These are phyloP conservation scores for Sechiopsis laciniata DNA, from an alignment of 306 rosid genomes.

Conservation along the genomic window DNA sequence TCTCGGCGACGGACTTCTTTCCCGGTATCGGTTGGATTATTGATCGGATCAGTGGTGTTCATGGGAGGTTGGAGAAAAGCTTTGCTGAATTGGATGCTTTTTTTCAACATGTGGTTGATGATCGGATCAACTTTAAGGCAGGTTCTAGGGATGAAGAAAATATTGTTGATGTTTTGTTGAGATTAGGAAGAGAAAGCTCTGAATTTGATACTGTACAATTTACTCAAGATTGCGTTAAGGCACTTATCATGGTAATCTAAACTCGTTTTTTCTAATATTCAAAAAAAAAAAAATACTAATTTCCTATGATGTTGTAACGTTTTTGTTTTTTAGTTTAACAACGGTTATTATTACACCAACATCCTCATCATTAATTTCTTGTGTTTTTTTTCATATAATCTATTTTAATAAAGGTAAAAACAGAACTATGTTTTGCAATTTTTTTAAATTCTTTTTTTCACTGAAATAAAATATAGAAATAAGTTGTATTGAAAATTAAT, in stretches of 20 bases:
- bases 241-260: slow-evolving; percentile 28
- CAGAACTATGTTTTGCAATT: no score
- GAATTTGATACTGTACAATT: slow-evolving; percentile 7
- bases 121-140: slow-evolving; percentile 18
- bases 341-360: no score
- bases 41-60: slow-evolving; percentile 30
- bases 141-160: slow-evolving; percentile 18
- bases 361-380: no score
- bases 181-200: slow-evolving; percentile 5
- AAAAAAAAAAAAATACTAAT: no score
- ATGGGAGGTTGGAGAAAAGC: slow-evolving; percentile 27
- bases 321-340: no score
- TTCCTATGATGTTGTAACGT: no score
- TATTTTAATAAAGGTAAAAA: no score
- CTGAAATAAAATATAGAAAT: no score
- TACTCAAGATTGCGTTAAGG: not conserved
- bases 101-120: slow-evolving; percentile 37
- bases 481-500: no score
- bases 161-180: slow-evolving; percentile 27
- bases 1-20: slow-evolving; percentile 28
- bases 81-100: slow-evolving; percentile 41
- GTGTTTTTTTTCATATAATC: no score
- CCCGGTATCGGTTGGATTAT: slow-evolving; percentile 29
- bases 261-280: no score
- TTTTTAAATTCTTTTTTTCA: no score